Evolutionary conservation across 2,329 filamentous ascomycete genomes (phyloP), one percentile per base, ranked within the genome.

Genomic region (Peltaster fructicola): DNA sequence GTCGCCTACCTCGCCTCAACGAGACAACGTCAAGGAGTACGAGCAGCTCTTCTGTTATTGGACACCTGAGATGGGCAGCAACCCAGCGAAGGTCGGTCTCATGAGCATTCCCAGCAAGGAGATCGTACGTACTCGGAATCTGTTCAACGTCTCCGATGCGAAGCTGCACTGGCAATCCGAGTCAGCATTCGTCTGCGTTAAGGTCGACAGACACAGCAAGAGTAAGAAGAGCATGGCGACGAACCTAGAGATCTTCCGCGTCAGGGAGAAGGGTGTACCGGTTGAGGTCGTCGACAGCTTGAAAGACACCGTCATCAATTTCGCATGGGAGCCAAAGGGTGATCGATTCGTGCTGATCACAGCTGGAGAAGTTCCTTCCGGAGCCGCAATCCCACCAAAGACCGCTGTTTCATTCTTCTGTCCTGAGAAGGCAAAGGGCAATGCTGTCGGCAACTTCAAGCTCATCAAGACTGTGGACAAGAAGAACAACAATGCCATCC

Each of bases 161-260:
- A 98, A 95, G 62, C 69, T 98, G 10, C 88, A 98, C 64, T 98
- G 88, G 88, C 88, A 98, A 58, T 92, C 82, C 4, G 81, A 93
- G 35, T 79, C 73, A 29, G 68, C 76, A 32, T 98, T 93, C 50
- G 72, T 98, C 32, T 95, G 88, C 49, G 85, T 95, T 53, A 98
- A 98, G 68, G 88, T 98, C 30, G 88, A 98, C 54, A 70, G 88
- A 38, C 88, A 98, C 64, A 92, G 82, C 52, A 98, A 98, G 59
- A 93, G 84, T 29, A 95, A 95, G 66, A 98, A 95, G 59, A 92
- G 82, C 3, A 70, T 91, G 44, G 85, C 84, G 33, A 98, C 88
- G 15, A 95, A 91, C 40, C 69, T 98, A 17, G 88, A 98, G 53
- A 95, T 98, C 48, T 98, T 98, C 75, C 80, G 88, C 32, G 70